phyloP scores from a whole-genome alignment of 352 stramenopile species.

The Lagenidium giganteum region DNA sequence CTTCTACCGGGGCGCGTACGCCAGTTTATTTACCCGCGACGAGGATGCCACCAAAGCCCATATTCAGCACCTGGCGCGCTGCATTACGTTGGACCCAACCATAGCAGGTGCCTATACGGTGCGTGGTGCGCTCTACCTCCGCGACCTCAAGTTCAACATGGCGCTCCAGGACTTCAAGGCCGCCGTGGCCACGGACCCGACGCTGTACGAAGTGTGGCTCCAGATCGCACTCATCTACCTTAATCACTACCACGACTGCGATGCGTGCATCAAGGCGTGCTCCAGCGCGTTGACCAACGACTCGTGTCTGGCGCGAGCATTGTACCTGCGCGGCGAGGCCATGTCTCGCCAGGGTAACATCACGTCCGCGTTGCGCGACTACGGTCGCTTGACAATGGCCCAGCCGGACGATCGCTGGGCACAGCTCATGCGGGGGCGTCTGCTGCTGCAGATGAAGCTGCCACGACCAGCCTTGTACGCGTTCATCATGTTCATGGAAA shows the following conservation, averaged over 20 bases:
- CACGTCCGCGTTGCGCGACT: constrained; percentile 47
- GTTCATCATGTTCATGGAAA: constrained; percentile 71
- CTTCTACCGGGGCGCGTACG: constrained; percentile 72
- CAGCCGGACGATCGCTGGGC: constrained; percentile 61
- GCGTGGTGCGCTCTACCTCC: constrained; percentile 58
- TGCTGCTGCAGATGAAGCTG: constrained; percentile 55
- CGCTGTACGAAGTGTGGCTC: constrained; percentile 70
- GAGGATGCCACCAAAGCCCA: constrained; percentile 25
- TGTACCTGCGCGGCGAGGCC: constrained; percentile 66
- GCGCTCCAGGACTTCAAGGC: constrained; percentile 80
- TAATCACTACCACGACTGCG: constrained; percentile 75
- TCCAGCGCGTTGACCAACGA: constrained; percentile 61
- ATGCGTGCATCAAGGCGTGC: constrained; percentile 59
- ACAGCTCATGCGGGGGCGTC: constrained; percentile 44
- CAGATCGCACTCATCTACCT: constrained; percentile 79
- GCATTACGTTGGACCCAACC: constrained; percentile 64
- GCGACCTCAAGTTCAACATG: constrained; percentile 68
- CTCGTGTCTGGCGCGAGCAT: constrained; percentile 42
- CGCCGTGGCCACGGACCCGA: constrained; percentile 63
- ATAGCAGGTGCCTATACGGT: constrained; percentile 73
- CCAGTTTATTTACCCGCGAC: constrained; percentile 31
- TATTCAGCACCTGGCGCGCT: constrained; percentile 54
- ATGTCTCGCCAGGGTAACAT: constrained; percentile 59
- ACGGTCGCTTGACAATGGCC: constrained; percentile 49
- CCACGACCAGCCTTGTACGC: constrained; percentile 58